A percentile compares a stretch with the other conserved stretches of the same genome.
Conservation (phyloP, 257 asterid species). For the Solanum pennellii region DNA sequence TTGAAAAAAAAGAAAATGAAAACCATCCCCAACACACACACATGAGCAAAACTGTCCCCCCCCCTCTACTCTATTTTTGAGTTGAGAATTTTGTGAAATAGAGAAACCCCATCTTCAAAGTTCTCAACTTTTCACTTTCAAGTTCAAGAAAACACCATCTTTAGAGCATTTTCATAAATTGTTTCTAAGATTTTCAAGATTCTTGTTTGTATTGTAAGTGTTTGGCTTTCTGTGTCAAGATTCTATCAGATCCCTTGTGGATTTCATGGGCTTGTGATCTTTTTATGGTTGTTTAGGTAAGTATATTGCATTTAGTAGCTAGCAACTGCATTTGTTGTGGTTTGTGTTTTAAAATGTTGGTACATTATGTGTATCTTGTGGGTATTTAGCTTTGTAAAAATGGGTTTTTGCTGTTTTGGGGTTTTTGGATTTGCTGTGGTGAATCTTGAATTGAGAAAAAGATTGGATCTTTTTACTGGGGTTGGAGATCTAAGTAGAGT, state of each 20-base stretch:
- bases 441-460: conserved; percentile 14
- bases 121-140: neutral
- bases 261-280: conserved; percentile 24
- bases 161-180: neutral
- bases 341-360: neutral
- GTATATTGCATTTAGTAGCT: neutral
- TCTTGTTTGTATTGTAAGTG: neutral
- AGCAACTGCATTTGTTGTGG: neutral
- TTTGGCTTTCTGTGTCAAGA: neutral
- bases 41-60: neutral
- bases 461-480: conserved; percentile 23
- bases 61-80: neutral
- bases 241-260: conserved; percentile 23
- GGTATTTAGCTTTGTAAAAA: neutral
- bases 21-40: neutral
- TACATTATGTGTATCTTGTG: neutral
- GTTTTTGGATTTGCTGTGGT: conserved; percentile 1
- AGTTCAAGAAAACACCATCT: neutral
- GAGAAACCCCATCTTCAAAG: neutral
- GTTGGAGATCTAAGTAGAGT: conserved; percentile 19
- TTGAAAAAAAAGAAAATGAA: neutral
- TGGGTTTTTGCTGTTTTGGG: conserved; percentile 9
- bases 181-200: neutral
- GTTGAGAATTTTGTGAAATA: neutral
- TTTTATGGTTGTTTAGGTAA: conserved; percentile 15